phyloP scores from a whole-genome alignment of 179 eudicot genomes.

The Spergularia azorica region DNA sequence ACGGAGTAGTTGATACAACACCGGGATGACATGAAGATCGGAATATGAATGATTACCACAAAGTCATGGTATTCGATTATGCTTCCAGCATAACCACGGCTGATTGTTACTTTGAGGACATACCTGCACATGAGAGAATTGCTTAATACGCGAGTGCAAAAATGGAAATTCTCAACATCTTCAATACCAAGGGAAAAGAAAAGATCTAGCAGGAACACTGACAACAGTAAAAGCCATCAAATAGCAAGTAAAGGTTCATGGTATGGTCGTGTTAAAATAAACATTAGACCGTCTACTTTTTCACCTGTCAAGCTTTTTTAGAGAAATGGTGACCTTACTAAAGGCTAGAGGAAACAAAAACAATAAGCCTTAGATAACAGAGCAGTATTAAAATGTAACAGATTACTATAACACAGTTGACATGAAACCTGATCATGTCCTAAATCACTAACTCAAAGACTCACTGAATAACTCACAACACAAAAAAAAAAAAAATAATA shows the following conservation, averaged over 20 bases:
- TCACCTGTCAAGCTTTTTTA: background rate
- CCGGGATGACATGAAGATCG: slow-evolving; percentile 13
- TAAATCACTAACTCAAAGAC: background rate
- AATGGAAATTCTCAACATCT: background rate
- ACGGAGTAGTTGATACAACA: slow-evolving; percentile 6
- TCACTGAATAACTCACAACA: background rate
- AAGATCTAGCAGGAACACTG: background rate
- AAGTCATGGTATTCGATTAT: slow-evolving; percentile 84
- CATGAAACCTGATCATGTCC: background rate
- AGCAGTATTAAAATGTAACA: background rate
- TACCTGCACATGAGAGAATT: slow-evolving; percentile 53
- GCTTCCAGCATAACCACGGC: slow-evolving; percentile 95
- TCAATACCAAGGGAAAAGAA: background rate
- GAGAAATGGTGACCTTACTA: background rate
- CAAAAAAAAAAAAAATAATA: too few species aligned
- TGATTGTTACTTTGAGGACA: slow-evolving; percentile 93
- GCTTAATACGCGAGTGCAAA: background rate
- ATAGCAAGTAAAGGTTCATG: background rate
- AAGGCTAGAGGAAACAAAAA: background rate
- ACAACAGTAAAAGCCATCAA: slow-evolving; percentile 1
- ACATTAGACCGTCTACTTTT: background rate
- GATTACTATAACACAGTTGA: background rate
- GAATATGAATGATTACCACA: slow-evolving; percentile 50
- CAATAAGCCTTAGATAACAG: background rate
- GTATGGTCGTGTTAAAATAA: background rate